These are phyloP conservation scores for Pseudohyphozyma bogoriensis DNA, from an alignment of 768 basidiomycete species.

Conservation along the genomic window DNA sequence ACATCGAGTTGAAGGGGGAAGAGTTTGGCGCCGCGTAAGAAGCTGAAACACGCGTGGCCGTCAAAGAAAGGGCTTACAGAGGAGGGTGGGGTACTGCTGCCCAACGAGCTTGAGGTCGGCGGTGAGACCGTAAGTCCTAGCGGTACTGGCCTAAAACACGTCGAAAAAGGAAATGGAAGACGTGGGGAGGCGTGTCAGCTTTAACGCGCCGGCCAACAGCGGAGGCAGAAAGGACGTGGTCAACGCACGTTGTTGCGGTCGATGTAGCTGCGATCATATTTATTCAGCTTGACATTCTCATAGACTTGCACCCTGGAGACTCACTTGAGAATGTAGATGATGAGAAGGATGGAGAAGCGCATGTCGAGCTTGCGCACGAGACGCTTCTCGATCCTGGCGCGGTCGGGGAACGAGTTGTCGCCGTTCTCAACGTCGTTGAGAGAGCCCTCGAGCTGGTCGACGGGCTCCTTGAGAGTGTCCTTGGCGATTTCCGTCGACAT, in stretches of 20 bases:
- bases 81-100: conserved; percentile 28
- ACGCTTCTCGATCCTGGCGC: conserved; percentile 33
- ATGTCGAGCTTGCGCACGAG: conserved; percentile 37
- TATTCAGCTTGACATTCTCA: no score
- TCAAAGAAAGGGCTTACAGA: conserved; percentile 3
- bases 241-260: not conserved
- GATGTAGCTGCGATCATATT: not conserved
- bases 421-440: not conserved
- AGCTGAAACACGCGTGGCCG: not conserved
- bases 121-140: conserved; percentile 32
- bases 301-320: not conserved
- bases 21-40: not conserved
- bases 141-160: no score
- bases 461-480: no score
- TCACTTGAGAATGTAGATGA: conserved; percentile 33
- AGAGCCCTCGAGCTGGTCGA: not conserved
- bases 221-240: not conserved
- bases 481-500: not conserved
- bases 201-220: not conserved
- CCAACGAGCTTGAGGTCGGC: conserved; percentile 34
- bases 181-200: not conserved
- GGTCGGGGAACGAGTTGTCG: conserved; percentile 7
- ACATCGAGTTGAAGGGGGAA: not conserved
- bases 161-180: no score
- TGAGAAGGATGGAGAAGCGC: conserved; percentile 34